phyloP scores from a whole-genome alignment of 352 stramenopile species.

The Phytophthora tentaculata region DNA sequence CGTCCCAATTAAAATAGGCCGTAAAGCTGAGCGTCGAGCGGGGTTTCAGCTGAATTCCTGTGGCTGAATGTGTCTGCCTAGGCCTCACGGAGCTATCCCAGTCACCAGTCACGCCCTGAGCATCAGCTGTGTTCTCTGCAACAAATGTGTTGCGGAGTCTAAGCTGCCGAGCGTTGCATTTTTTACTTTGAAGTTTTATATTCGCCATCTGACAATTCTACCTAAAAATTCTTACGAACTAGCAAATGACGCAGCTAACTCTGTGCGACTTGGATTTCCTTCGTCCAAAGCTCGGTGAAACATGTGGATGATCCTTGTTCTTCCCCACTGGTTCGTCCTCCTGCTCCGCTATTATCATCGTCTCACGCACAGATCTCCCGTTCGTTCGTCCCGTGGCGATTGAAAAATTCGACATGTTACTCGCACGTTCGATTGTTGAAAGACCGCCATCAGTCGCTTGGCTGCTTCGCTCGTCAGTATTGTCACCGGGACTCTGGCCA shows the following conservation, averaged over 20 bases:
- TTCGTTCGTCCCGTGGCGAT: slow-evolving; percentile 50
- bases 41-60: no score
- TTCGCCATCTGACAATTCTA: slow-evolving; percentile 22
- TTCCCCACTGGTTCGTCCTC: slow-evolving; percentile 46
- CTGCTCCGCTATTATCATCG: slow-evolving; percentile 71
- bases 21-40: no score
- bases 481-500: slow-evolving; percentile 44
- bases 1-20: no score
- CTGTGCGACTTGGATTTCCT: slow-evolving; percentile 37
- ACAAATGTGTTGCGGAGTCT: slow-evolving; percentile 61
- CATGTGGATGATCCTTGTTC: slow-evolving; percentile 22
- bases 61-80: no score
- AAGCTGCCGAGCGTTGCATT: not conserved
- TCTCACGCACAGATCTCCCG: slow-evolving; percentile 62
- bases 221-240: slow-evolving; percentile 32
- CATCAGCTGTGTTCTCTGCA: slow-evolving; percentile 47
- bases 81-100: no score
- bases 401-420: slow-evolving; percentile 70
- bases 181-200: slow-evolving; percentile 30
- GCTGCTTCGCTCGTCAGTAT: slow-evolving; percentile 51
- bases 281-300: slow-evolving; percentile 24
- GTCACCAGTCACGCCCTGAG: not conserved
- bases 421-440: slow-evolving; percentile 58
- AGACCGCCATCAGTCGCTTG: slow-evolving; percentile 50
- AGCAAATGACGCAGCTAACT: slow-evolving; percentile 51